Conservation (phyloP, 805 yeast genomes). For the Metschnikowia colocasiae region DNA sequence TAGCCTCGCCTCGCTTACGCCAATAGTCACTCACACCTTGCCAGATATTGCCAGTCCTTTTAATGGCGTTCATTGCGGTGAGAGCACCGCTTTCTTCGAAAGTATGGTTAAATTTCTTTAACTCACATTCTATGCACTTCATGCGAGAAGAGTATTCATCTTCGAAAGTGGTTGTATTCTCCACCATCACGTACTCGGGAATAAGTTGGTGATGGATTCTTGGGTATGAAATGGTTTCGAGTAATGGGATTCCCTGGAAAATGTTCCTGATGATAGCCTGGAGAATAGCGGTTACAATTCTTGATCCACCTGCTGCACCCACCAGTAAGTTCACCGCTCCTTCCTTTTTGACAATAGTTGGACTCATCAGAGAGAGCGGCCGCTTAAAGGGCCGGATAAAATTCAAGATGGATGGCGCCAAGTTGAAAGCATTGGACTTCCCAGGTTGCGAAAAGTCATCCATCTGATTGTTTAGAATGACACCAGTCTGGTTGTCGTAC, state of each 20-base stretch:
- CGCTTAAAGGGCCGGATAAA: constrained; percentile 71
- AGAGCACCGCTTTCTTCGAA: constrained; percentile 34
- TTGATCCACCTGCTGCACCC: constrained; percentile 94
- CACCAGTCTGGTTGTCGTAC: constrained; percentile 77
- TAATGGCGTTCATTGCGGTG: constrained; percentile 42
- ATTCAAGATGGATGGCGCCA: constrained; percentile 78
- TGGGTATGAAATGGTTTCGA: constrained; percentile 74
- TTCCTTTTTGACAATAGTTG: constrained; percentile 48
- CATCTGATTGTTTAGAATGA: constrained; percentile 86
- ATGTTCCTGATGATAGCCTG: constrained; percentile 72
- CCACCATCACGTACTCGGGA: constrained; percentile 66
- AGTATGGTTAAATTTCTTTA: constrained; percentile 37
- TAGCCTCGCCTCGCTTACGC: constrained; percentile 78
- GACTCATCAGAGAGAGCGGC: constrained; percentile 82
- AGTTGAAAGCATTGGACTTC: constrained; percentile 68
- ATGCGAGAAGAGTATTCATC: constrained; percentile 21
- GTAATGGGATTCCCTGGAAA: constrained; percentile 52
- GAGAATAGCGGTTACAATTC: constrained; percentile 77
- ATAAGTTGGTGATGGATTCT: constrained; percentile 86
- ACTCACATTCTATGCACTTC: constrained; percentile 26
- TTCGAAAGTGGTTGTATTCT: constrained; percentile 43
- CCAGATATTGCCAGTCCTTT: constrained; percentile 42
- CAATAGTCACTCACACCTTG: constrained; percentile 87
- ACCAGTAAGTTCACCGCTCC: constrained; percentile 48
- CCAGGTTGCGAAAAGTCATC: constrained; percentile 85